Base-by-base conservation (phyloP, 2,329 filamentous ascomycete species). In the Epicoccum sorghinum region DNA sequence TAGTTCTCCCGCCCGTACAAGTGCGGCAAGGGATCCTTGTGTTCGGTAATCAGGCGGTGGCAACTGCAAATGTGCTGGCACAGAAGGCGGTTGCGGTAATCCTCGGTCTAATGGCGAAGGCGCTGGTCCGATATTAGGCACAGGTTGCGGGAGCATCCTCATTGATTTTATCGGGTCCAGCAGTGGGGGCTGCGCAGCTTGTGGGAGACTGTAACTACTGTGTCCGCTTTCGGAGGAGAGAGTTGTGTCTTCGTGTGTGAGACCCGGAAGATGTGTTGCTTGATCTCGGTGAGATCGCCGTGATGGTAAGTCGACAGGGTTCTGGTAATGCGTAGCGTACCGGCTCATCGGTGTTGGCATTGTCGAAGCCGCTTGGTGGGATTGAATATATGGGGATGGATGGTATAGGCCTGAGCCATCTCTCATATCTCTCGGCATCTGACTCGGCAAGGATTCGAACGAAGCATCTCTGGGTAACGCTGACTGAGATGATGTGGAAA, bases 221-320 rank as follows among this genome's bases (percentile, higher is more conserved):
- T 68, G 63, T 4, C 66, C 63, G 35, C 72, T 75, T 44, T 75
- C 71, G 1, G 74, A 76, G n/a, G 75, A 77, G 35, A 74, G 49
- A 0, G 69, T 75, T 3, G 74, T 75, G 36, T 77, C 74, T 44
- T 76, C 72, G 33, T 72, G 74, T n/a, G 66, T 66, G 30, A 77
- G 65, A 10, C 66, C 60, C 18, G 75, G 75, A 7, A 74, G 61
- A 35, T 47, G 46, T 23, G 65, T 61, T 14, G 60, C 36, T 6
- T 64, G 48, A 13, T 75, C 73, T 24, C 71, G 66, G 30, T 58
- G 56, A 13, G 71, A 59, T 27, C 72, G 60, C 13, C 73, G 62
- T 13, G 72, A 69, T n/a, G 67, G 61, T 8, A 70, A 49, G 13
- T 75, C 72, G 8, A 65, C 41, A 13, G 64, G 55, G 14, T 43